Evolutionary conservation across 2,329 filamentous ascomycete species (phyloP), one percentile per base, ranked within the genome.

Genomic region (Penicillium sp.): DNA sequence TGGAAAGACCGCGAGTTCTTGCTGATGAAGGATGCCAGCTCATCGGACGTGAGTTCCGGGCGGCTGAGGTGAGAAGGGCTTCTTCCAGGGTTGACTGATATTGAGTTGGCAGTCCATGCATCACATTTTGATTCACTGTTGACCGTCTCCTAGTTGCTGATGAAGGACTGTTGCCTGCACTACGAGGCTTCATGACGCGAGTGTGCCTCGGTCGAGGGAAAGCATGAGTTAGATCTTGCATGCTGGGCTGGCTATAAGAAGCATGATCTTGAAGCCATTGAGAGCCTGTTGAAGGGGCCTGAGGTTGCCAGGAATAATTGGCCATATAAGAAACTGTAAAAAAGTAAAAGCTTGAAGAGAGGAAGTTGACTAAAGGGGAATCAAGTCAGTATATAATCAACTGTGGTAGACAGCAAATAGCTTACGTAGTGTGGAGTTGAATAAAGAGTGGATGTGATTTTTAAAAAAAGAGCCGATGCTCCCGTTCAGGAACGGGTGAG

Each of bases 21-120:
- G 73, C 57, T 10, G 87, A 84, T 23, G 84, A 83, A 3, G 89
- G 87, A 71, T 92, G 89, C 89, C 89, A 92, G 78, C 89, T 91
- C 46, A 90, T 78, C 6, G 89, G 89, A 42, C 89, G 83, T 52
- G 75, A 75, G 40, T 80, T 59, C 65, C 72, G 75, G 40, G 73
- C 75, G 50, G 61, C 69, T 25, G 61, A 70, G 55, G 77, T 70
- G 63, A 80, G 67, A 59, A 77, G 57, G 62, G 70, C 69, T 46
- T 78, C 69, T 58, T 81, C 77, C 57, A 84, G 77, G 45, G 81
- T 67, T 33, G 75, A 75, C 59, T 82, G 65, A 56, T 73, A 70
- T 50, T 65, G 57, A n/a, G 51, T 58, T 6, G 65, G 47, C 19
- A 81, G 50, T 81, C 80, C 59, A 75, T 80, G 61, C 79, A 77